These are phyloP conservation scores for Aphanomyces cochlioides DNA, from an alignment of 352 stramenopile genomes.

Conservation along the genomic window DNA sequence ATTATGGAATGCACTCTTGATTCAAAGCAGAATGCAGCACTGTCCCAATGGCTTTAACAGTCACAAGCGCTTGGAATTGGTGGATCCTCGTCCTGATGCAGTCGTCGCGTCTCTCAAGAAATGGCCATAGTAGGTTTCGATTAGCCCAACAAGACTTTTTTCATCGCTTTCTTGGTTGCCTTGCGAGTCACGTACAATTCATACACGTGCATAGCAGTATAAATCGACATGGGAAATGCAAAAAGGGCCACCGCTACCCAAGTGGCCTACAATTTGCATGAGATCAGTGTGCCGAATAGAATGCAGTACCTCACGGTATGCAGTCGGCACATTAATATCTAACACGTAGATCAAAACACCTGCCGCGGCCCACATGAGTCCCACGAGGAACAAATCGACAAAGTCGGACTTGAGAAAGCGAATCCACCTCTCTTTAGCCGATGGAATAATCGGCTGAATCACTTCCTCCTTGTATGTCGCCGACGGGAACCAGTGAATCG, in stretches of 20 bases:
- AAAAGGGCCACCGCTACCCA: conserved; percentile 6
- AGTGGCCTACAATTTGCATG: conserved; percentile 15
- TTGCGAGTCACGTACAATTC: conserved; percentile 9
- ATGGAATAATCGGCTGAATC: not conserved
- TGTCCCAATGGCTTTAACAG: conserved; percentile 65
- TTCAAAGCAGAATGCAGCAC: conserved; percentile 51
- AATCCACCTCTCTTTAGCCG: not conserved
- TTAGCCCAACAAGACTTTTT: not conserved
- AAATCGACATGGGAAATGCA: conserved; percentile 15
- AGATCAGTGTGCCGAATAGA: not conserved
- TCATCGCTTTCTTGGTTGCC: not conserved
- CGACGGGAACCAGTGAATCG: not conserved
- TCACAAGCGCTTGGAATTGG: conserved; percentile 56
- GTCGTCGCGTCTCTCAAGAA: not conserved
- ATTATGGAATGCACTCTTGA: conserved; percentile 63
- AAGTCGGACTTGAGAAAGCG: not conserved
- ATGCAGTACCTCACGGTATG: conserved; percentile 12
- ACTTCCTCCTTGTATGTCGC: not conserved
- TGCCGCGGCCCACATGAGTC: conserved; percentile 5
- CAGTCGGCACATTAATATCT: conserved; percentile 20
- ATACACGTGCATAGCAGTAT: conserved; percentile 6
- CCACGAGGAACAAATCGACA: conserved; percentile 3
- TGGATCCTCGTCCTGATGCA: conserved; percentile 8
- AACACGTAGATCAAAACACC: conserved; percentile 23
- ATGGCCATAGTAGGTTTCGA: not conserved